Conservation (phyloP, 306 rosid genomes). For the Cucumis sativus region DNA sequence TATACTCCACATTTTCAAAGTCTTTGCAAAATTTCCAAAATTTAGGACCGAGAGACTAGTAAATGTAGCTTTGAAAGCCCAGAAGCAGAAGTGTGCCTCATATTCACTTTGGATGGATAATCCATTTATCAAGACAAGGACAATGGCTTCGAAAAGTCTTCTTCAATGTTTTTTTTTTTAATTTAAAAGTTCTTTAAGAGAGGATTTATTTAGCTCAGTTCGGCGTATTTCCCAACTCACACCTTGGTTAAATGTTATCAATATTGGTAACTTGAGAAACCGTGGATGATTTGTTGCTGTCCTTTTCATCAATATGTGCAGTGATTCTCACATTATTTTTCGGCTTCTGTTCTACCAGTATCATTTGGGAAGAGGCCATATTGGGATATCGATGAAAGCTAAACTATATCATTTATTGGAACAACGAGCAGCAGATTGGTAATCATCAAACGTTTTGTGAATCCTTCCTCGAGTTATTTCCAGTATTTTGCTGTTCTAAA, state of each 20-base stretch:
- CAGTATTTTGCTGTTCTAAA: constrained; percentile 11
- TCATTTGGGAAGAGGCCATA: constrained; percentile 90
- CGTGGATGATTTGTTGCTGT: neutral
- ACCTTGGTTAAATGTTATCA: neutral
- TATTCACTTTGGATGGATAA: neutral
- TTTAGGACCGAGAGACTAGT: neutral
- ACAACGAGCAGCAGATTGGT: constrained; percentile 80
- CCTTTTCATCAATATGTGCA: neutral
- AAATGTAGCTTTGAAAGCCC: neutral
- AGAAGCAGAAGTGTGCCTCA: neutral
- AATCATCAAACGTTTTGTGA: constrained; percentile 10
- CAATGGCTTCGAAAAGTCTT: neutral
- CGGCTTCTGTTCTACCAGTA: constrained; percentile 31
- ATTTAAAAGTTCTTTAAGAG: neutral
- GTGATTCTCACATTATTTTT: neutral
- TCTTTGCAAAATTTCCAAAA: neutral
- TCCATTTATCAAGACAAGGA: neutral
- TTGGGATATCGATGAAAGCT: constrained; percentile 70
- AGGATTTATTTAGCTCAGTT: neutral
- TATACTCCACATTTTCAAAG: neutral
- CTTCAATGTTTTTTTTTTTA: neutral
- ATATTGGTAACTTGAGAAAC: neutral
- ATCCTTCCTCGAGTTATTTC: neutral
- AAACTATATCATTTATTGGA: constrained; percentile 67
- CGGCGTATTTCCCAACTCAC: neutral